Evolutionary conservation across 257 asterid genomes (phyloP).

Genomic region (Ilex asprella): DNA sequence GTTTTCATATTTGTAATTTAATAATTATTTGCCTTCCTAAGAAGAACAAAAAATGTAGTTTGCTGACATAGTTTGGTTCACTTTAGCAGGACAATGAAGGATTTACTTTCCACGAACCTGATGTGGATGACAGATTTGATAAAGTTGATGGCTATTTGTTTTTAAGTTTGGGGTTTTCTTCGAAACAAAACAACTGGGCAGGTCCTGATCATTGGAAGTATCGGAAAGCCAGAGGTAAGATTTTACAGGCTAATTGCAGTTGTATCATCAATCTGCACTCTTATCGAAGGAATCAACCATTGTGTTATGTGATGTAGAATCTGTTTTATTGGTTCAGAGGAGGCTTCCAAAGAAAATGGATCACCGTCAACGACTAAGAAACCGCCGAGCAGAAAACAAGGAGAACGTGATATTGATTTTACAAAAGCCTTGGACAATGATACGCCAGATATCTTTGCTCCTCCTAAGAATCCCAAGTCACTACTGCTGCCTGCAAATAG

Average conservation of each 20-base stretch:
- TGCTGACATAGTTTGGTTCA: constrained; percentile 6
- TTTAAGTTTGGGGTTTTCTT: constrained; percentile 66
- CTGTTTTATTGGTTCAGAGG: constrained; percentile 44
- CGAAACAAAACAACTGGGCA: constrained; percentile 95
- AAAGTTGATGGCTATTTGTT: constrained; percentile 71
- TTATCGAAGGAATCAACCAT: background rate
- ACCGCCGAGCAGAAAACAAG: constrained; percentile 45
- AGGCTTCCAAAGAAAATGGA: constrained; percentile 42
- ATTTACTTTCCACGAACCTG: constrained; percentile 34
- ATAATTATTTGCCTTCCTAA: background rate
- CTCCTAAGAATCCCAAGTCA: constrained; percentile 84
- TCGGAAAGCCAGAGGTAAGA: constrained; percentile 64
- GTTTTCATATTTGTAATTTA: background rate
- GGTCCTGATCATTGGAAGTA: constrained; percentile 97
- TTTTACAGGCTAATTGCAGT: constrained; percentile 4
- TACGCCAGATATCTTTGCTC: constrained; percentile 51
- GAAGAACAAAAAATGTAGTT: background rate
- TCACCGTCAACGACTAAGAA: constrained; percentile 52
- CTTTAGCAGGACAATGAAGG: constrained; percentile 50
- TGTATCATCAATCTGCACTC: background rate
- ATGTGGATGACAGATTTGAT: constrained; percentile 51
- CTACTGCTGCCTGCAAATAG: constrained; percentile 64
- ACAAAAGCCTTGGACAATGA: constrained; percentile 50
- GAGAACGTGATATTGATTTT: constrained; percentile 60
- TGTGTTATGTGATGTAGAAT: constrained; percentile 13